phyloP scores from a whole-genome alignment of 2,329 filamentous ascomycete species.

The Metarhizium rileyi region DNA sequence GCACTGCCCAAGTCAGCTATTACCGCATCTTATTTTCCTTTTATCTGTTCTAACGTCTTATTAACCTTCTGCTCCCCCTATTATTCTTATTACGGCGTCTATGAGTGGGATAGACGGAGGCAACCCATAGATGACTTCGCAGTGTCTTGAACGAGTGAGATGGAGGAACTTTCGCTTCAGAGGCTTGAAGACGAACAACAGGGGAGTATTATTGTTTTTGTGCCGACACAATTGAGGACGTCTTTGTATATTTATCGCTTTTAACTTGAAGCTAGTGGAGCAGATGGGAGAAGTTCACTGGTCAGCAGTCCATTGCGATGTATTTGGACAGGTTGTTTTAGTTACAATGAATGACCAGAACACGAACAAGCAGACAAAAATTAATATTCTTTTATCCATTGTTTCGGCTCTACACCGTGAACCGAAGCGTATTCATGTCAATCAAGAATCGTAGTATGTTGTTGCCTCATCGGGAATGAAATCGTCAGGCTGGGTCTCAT shows the following conservation, averaged over 20 bases:
- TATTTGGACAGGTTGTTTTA: background rate
- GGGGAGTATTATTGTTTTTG: background rate
- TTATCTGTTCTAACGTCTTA: constrained; percentile 2
- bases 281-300: constrained; percentile 1
- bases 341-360: constrained; percentile 4
- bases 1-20: constrained; percentile 1
- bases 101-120: constrained; percentile 12
- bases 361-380: constrained; percentile 15
- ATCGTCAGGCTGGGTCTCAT: too few relatives aligned
- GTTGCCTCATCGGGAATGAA: too few relatives aligned
- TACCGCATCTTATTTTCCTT: constrained; percentile 4
- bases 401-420: background rate
- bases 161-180: background rate
- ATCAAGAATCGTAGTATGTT: too few relatives aligned
- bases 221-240: constrained; percentile 10
- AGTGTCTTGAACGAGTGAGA: background rate
- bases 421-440: too few relatives aligned
- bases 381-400: constrained; percentile 3
- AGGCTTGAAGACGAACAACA: background rate
- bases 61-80: constrained; percentile 14
- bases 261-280: constrained; percentile 8
- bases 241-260: constrained; percentile 23
- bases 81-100: constrained; percentile 12
- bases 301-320: background rate
- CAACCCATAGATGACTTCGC: constrained; percentile 16